Evolutionary conservation across 2,329 filamentous ascomycete genomes (phyloP).

Genomic region (Aureobasidium sp.): DNA sequence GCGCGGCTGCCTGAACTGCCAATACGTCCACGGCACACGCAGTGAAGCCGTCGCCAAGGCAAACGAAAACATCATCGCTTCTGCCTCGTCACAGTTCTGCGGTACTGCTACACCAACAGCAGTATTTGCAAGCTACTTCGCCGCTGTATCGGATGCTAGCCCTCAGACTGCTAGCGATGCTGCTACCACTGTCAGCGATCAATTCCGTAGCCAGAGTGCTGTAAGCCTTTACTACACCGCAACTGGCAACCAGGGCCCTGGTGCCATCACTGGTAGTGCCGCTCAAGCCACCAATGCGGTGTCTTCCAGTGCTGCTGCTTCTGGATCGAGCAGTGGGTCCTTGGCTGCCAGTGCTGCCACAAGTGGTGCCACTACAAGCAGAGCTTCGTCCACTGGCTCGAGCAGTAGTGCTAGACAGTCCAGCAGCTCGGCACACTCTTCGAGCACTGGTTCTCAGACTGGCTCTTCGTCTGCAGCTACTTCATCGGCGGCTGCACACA

Average conservation of each 20-base stretch:
- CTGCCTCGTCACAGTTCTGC: conserved; percentile 32
- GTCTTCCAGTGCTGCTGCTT: neutral
- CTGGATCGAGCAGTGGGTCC: neutral
- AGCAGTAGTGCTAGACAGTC: neutral
- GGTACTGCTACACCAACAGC: conserved; percentile 31
- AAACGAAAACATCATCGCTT: conserved; percentile 30
- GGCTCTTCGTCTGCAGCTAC: neutral
- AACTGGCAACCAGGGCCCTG: conserved; percentile 32
- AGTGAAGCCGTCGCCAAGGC: conserved; percentile 29
- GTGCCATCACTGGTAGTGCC: conserved; percentile 33
- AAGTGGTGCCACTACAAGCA: neutral
- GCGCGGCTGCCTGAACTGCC: conserved; percentile 36
- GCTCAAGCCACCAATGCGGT: neutral
- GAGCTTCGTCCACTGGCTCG: neutral
- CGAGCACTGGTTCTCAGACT: neutral
- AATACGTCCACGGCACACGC: conserved; percentile 35
- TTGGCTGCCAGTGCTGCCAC: neutral
- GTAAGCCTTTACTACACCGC: conserved; percentile 39
- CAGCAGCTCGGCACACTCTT: neutral
- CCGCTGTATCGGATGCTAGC: conserved; percentile 19
- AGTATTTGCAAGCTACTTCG: conserved; percentile 30
- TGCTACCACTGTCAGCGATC: conserved; percentile 27
- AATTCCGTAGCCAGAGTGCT: conserved; percentile 31
- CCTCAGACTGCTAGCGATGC: conserved; percentile 24
- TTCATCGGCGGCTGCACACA: neutral